Percentiles rank a stretch among this genome's conserved stretches.
phyloP scores from a whole-genome alignment of 257 asterid species.

The Voacanga thouarsii region DNA sequence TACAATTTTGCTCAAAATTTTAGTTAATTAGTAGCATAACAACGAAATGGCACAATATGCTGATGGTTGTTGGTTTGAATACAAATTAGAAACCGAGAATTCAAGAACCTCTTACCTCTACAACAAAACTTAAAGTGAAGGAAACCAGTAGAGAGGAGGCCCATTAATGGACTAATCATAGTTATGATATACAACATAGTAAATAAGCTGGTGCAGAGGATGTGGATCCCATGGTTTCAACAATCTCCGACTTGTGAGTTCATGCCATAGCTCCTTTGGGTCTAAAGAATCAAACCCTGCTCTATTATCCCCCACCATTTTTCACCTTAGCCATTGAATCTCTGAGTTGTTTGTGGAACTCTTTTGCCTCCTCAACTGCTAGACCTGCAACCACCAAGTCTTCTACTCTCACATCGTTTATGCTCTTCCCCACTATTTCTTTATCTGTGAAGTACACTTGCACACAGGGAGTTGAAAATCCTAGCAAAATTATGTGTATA shows the following conservation, averaged over 20 bases:
- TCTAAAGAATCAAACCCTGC: slow-evolving; percentile 22
- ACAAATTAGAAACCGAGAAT: background rate
- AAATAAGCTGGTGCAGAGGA: slow-evolving; percentile 65
- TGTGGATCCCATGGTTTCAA: slow-evolving; percentile 76
- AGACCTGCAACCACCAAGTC: slow-evolving; percentile 58
- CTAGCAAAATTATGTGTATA: background rate
- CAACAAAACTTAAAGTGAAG: slow-evolving; percentile 51
- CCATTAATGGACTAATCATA: slow-evolving; percentile 52
- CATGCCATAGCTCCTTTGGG: slow-evolving; percentile 52
- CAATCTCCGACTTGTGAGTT: slow-evolving; percentile 45
- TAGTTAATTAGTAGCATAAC: background rate
- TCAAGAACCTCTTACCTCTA: background rate
- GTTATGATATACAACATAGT: slow-evolving; percentile 50
- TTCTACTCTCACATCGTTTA: slow-evolving; percentile 46
- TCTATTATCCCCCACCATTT: background rate
- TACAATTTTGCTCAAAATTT: background rate
- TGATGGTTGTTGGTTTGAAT: background rate
- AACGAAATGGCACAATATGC: too few relatives aligned
- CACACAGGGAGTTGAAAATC: background rate
- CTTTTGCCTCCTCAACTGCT: slow-evolving; percentile 48
- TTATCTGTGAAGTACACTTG: background rate
- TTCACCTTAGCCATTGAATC: slow-evolving; percentile 21
- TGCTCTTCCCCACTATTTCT: slow-evolving; percentile 44
- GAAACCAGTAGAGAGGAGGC: slow-evolving; percentile 85
- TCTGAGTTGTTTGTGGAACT: slow-evolving; percentile 39